Conservation (phyloP, 371 early-diverging fungal species). For the Syncephalastrum racemosum region DNA sequence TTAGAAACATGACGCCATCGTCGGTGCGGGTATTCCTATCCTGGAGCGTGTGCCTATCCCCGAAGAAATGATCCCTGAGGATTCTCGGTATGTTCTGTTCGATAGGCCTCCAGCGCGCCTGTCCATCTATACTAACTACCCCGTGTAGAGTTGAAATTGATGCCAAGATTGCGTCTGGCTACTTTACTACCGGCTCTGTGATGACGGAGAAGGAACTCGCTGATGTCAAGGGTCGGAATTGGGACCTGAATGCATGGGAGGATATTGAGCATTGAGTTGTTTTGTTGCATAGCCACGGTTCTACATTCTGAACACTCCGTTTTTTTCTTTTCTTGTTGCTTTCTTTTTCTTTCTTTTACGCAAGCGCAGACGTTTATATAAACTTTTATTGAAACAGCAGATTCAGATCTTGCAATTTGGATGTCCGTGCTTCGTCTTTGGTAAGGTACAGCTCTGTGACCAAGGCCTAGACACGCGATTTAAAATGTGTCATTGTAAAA, state of each 20-base stretch:
- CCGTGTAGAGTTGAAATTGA: conserved; percentile 85
- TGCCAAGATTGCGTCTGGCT: conserved; percentile 95
- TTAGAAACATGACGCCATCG: conserved; percentile 94
- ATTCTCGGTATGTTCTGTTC: conserved; percentile 59
- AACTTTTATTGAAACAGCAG: conserved; percentile 25
- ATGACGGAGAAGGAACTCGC: conserved; percentile 61
- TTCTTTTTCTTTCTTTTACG: too few relatives aligned
- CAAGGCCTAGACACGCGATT: conserved; percentile 22
- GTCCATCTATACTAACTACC: background rate
- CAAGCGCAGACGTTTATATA: too few relatives aligned
- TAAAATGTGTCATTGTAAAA: background rate
- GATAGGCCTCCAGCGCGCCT: background rate
- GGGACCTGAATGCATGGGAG: conserved; percentile 46
- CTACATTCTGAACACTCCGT: background rate
- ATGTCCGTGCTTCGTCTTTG: conserved; percentile 41
- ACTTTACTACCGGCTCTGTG: conserved; percentile 76
- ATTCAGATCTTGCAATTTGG: conserved; percentile 53
- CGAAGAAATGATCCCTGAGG: conserved; percentile 86
- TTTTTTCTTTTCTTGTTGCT: background rate
- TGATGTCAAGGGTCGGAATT: conserved; percentile 77
- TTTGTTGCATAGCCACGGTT: background rate
- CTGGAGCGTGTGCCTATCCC: conserved; percentile 91
- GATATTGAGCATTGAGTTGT: conserved; percentile 62
- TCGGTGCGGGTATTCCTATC: conserved; percentile 88
- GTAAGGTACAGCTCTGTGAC: conserved; percentile 55